Conservation (phyloP, 768 basidiomycete species). For the Psilocybe sp. region DNA sequence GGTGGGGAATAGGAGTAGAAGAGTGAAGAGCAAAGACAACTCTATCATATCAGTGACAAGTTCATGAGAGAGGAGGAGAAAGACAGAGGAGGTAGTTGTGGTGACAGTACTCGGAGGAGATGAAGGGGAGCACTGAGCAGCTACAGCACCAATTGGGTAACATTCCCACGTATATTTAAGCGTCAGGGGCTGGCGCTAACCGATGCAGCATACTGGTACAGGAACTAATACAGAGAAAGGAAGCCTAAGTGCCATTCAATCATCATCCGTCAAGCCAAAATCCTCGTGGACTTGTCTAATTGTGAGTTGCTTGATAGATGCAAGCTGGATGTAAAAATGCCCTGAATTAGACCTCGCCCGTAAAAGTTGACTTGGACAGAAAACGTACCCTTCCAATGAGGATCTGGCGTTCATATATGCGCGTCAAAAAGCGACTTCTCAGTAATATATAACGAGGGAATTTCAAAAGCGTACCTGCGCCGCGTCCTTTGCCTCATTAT, state of each 20-base stretch:
- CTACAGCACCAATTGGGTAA: too few species aligned
- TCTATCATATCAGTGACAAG: slow-evolving; percentile 15
- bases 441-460: not conserved
- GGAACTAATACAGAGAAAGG: too few species aligned
- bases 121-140: too few species aligned
- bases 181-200: too few species aligned
- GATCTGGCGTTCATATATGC: slow-evolving; percentile 41
- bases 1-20: slow-evolving; percentile 14
- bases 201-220: too few species aligned
- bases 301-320: slow-evolving; percentile 63
- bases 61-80: slow-evolving; percentile 2
- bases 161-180: too few species aligned
- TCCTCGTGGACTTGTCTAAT: slow-evolving; percentile 75
- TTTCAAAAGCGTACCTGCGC: slow-evolving; percentile 51
- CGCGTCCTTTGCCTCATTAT: slow-evolving; percentile 84
- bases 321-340: slow-evolving; percentile 57
- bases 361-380: not conserved
- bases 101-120: too few species aligned
- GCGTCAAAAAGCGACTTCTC: not conserved
- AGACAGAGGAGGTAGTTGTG: too few species aligned
- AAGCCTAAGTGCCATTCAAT: slow-evolving; percentile 33
- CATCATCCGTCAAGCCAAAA: slow-evolving; percentile 56
- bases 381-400: slow-evolving; percentile 69
- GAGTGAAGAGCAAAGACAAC: slow-evolving; percentile 12
- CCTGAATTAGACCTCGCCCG: slow-evolving; percentile 1